Conservation (phyloP, 2,329 filamentous ascomycete genomes). For the Metarhizium guizhouense region DNA sequence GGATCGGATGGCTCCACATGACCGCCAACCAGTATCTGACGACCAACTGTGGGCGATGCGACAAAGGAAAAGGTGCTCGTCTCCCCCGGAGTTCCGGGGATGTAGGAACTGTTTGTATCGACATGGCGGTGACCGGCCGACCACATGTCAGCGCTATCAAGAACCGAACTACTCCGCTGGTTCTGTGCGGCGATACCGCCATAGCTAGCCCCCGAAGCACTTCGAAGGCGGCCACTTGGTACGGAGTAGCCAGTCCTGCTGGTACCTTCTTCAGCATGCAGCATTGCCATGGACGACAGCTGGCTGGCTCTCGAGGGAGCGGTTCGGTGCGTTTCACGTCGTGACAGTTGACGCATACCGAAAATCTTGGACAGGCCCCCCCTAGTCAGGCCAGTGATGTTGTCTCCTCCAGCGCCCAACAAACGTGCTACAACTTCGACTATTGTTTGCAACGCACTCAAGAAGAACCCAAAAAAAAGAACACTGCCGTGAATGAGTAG, state of each 20-base stretch:
- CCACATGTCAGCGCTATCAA: slow-evolving; percentile 42
- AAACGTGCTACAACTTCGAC: slow-evolving; percentile 80
- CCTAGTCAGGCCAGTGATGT: slow-evolving; percentile 57
- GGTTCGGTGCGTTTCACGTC: slow-evolving; percentile 55
- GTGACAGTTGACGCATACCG: slow-evolving; percentile 79
- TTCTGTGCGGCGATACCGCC: slow-evolving; percentile 35
- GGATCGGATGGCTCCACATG: slow-evolving; percentile 56
- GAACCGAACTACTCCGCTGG: slow-evolving; percentile 44
- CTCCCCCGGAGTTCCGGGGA: slow-evolving; percentile 65
- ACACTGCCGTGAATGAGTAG: slow-evolving; percentile 78
- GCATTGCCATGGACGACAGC: slow-evolving; percentile 73
- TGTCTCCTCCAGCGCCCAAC: slow-evolving; percentile 73
- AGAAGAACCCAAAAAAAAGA: slow-evolving; percentile 82
- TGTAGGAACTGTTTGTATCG: slow-evolving; percentile 55
- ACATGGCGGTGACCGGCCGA: slow-evolving; percentile 36
- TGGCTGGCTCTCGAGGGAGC: slow-evolving; percentile 69
- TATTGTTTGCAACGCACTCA: slow-evolving; percentile 84
- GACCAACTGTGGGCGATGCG: slow-evolving; percentile 44
- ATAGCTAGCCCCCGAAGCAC: slow-evolving; percentile 52
- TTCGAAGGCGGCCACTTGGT: slow-evolving; percentile 46
- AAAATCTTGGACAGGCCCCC: slow-evolving; percentile 87
- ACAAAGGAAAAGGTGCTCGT: slow-evolving; percentile 65
- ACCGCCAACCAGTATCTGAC: slow-evolving; percentile 31
- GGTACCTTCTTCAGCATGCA: slow-evolving; percentile 54
- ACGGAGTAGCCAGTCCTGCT: slow-evolving; percentile 52